Conservation (phyloP, 2,329 filamentous ascomycete species). For the Huntiella bhutanensis region DNA sequence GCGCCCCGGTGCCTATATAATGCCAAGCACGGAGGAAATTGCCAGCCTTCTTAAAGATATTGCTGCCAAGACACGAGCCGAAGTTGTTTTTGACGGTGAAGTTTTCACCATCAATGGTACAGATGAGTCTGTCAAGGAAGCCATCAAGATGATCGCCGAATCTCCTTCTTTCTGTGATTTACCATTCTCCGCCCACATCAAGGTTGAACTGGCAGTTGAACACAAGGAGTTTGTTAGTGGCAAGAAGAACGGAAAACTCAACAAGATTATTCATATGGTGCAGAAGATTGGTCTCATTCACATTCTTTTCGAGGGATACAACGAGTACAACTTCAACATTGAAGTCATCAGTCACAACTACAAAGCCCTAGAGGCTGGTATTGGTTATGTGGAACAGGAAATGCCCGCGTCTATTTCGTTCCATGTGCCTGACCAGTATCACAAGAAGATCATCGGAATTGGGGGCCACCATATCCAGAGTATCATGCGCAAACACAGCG, state of each 20-base stretch:
- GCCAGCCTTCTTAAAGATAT: conserved; percentile 72
- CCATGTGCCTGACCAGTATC: conserved; percentile 96
- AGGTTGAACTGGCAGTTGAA: conserved; percentile 96
- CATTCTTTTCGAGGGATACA: conserved; percentile 97
- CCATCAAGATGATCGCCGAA: conserved; percentile 84
- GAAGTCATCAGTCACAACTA: conserved; percentile 87
- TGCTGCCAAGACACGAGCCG: conserved; percentile 86
- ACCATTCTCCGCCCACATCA: conserved; percentile 86
- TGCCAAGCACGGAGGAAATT: conserved; percentile 5
- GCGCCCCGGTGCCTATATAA: conserved; percentile 9
- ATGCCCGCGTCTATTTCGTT: conserved; percentile 99
- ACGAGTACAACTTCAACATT: conserved; percentile 99
- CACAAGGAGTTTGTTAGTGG: conserved; percentile 99
- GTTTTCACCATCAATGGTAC: conserved; percentile 89
- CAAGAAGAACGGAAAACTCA: conserved; percentile 99
- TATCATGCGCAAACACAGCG: conserved; percentile 99
- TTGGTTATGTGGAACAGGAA: conserved; percentile 89
- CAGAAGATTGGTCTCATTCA: conserved; percentile 82
- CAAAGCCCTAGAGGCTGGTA: conserved; percentile 81
- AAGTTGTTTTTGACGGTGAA: conserved; percentile 85
- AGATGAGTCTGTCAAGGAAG: conserved; percentile 87
- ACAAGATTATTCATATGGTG: conserved; percentile 82
- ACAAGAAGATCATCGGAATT: conserved; percentile 98
- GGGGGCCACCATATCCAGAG: conserved; percentile 96
- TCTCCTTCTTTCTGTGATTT: conserved; percentile 74